Percentiles rank a stretch among this genome's conserved stretches.
Conservation (phyloP, 176 grass and related monocot genomes). For the Avena atlantica region DNA sequence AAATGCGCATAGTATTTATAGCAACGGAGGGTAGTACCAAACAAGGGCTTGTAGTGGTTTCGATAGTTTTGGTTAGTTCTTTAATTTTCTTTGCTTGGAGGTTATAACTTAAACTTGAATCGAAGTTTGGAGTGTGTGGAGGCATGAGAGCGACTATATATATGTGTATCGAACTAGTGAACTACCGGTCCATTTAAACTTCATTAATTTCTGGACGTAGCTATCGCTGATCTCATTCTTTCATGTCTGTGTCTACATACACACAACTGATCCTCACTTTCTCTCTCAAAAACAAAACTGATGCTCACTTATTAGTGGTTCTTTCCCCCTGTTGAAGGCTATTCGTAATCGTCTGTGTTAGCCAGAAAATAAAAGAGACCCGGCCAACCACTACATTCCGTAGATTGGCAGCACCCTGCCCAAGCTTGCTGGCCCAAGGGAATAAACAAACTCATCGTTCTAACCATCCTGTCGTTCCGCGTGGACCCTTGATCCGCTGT, state of each 20-base stretch:
- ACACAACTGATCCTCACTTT: slow-evolving; percentile 3
- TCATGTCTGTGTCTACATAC: background rate
- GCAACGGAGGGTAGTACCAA: no score
- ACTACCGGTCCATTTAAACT: background rate
- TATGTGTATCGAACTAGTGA: background rate
- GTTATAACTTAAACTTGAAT: background rate
- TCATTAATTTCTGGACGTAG: background rate
- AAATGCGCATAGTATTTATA: no score
- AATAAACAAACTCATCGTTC: slow-evolving; percentile 41
- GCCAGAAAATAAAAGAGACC: slow-evolving; percentile 38
- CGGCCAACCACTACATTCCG: slow-evolving; percentile 51
- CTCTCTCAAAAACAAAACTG: background rate
- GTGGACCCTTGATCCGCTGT: slow-evolving; percentile 32
- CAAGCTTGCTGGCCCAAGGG: background rate
- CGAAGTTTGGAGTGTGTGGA: background rate
- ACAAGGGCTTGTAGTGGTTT: no score
- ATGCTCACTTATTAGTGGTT: background rate
- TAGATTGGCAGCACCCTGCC: slow-evolving; percentile 46
- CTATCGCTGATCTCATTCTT: slow-evolving; percentile 6
- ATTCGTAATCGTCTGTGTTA: slow-evolving; percentile 38
- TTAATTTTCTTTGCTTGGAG: background rate
- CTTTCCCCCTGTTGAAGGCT: background rate
- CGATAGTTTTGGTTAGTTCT: background rate
- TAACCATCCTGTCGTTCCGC: slow-evolving; percentile 18
- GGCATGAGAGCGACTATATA: background rate